Base-by-base conservation (phyloP, 192 early-diverging fungal genomes). In the Allomyces macrogynus region DNA sequence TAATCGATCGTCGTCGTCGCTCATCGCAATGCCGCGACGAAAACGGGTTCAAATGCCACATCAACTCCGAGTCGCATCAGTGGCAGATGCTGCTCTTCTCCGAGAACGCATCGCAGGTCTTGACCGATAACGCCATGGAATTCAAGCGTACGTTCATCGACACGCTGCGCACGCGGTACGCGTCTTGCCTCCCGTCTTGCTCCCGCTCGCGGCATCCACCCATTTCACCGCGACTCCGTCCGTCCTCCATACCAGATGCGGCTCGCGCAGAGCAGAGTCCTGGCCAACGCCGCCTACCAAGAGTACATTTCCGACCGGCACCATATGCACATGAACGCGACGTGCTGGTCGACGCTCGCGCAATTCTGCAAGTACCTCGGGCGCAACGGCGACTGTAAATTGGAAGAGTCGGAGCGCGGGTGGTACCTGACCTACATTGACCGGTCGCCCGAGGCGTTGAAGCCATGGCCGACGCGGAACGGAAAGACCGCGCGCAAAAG, bases 271-370 rank as follows among this genome's bases (percentile, higher is more conserved):
- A 62, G 88, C 64, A 79, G 87, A 62, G 88, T 93, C 11, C 72
- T 84, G 26, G 92, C 92, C n/a, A 96, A 99, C 70, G 82, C 87
- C 22, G 91, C 97, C 1, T 99, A 99, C 77, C 90, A 99, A 71
- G 95, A 99, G 72, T 91, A 92, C 42, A 90, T 99, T 67, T 74
- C 85, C 7, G 90, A 99, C 72, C 75, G 86, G 27, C 77, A 89
- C 62, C 95, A 99, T 74, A 67, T 92, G 57, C 95, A 99, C 69
- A 95, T 99, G 92, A 99, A 95, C 68, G 77, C 92, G 2, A 99
- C 95, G 0, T 71, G 81, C 63, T 99, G 95, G 95, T 76, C 84
- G 5, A 81, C 91, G n/a, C 74, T 99, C 27, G 78, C 86, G 8
- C 91, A 90, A 57, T 99, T 94, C 73, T 80, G 85, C 60, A 91